phyloP scores from a whole-genome alignment of 179 eudicot species.

The Beta corolliflora region DNA sequence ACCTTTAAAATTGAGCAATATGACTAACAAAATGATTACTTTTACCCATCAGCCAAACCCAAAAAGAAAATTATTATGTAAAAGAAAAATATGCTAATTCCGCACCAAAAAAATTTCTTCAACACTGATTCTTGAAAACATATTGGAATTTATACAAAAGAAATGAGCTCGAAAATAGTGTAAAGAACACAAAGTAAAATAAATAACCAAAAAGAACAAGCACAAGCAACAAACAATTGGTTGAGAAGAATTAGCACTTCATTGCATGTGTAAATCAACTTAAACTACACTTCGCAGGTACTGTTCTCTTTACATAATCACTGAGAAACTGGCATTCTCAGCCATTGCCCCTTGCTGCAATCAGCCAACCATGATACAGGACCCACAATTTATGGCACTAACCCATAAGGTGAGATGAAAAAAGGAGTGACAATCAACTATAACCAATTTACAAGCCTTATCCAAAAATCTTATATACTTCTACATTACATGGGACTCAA shows the following conservation, averaged over 20 bases:
- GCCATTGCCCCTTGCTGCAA: conserved; percentile 13
- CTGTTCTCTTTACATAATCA: conserved; percentile 23
- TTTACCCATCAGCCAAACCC: too few relatives aligned
- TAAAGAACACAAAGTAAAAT: background rate
- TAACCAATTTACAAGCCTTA: conserved; percentile 35
- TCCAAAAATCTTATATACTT: conserved; percentile 40
- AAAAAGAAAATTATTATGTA: too few relatives aligned
- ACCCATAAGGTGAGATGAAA: conserved; percentile 4
- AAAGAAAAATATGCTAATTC: background rate
- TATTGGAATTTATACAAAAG: too few relatives aligned
- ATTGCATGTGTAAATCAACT: conserved; percentile 22
- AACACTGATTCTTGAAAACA: too few relatives aligned
- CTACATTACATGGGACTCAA: conserved; percentile 31
- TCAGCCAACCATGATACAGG: conserved; percentile 22
- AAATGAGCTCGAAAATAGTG: background rate
- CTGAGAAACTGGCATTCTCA: background rate
- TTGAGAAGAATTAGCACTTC: conserved; percentile 11
- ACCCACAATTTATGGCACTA: conserved; percentile 19
- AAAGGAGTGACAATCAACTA: conserved; percentile 26
- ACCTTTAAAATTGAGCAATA: too few relatives aligned
- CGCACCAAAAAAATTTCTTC: background rate
- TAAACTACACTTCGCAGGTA: background rate
- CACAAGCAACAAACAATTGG: background rate
- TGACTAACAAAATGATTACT: too few relatives aligned
- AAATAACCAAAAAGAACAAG: background rate